Base-by-base conservation (phyloP, 148 eudicot genomes). In the Nepenthes gracilis region DNA sequence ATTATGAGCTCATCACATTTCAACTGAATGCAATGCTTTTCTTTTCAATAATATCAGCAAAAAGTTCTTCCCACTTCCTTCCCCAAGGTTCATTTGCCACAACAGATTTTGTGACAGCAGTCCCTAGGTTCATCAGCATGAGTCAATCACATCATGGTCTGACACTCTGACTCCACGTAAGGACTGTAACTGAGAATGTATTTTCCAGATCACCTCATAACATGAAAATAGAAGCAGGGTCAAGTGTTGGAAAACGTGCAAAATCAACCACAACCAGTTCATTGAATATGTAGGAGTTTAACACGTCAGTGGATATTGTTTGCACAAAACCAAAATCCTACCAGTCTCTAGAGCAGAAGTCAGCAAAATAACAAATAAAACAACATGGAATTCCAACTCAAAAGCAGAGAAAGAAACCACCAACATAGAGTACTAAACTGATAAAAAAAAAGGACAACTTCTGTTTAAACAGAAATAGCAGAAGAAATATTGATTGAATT, bases 241-340 rank as follows among this genome's bases (percentile, higher is more conserved):
- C 88, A 58, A 92, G 91, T 62, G 82, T 57, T 43, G 91, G 94
- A 69, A 85, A 47, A 43, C 90, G 94, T 47, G 85, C 93, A 74
- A 90, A 85, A 75, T 92, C 98, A 67, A 92, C 79, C 71, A 82
- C 80, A 69, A 92, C 83, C 60, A 96, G 98, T 71, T 92, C 98
- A 74, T 92, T 92, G 52, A 85, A 92, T 63, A 92, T 73, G 67
- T 72, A 92, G 57, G 96, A 88, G 75, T 92, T 92, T 74, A 92
- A 75, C 54, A 80, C 80, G 74, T 92, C 98, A 52, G 98, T 92
- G 52, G 98, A 92, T 59, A 96, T 92, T 67, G 98, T 80, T 85
- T 88, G 98, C 57, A 81, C 93, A 76, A 83, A 92, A 61, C 96
- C 98, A 82, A 92, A 92, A 82, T 92, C 96, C 98, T 92, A 61